Evolutionary conservation across 306 rosid genomes (phyloP).

Genomic region (Cucurbita maxima): DNA sequence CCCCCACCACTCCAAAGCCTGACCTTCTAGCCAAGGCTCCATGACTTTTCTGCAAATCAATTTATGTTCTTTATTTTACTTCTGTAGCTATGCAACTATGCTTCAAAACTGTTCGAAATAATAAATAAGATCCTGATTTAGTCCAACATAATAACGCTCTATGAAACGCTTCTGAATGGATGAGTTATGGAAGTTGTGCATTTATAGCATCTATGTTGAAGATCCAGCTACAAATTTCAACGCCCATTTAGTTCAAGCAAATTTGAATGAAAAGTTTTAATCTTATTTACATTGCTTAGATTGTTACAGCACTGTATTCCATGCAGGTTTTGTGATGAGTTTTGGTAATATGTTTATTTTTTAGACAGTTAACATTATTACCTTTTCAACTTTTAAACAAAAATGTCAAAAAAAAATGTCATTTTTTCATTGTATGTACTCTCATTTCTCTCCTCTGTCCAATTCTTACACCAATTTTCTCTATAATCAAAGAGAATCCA

Average conservation of each 20-base stretch:
- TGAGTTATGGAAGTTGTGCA: neutral
- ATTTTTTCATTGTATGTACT: too few relatives aligned
- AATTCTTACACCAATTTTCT: too few relatives aligned
- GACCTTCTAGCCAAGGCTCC: neutral
- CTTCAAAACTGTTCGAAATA: neutral
- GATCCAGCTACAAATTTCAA: neutral
- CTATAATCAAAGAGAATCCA: too few relatives aligned
- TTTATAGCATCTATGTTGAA: neutral
- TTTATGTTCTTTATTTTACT: neutral
- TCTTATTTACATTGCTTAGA: too few relatives aligned
- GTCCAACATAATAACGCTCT: neutral
- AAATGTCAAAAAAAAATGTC: too few relatives aligned
- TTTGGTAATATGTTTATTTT: too few relatives aligned
- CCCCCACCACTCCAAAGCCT: neutral
- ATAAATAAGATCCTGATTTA: neutral
- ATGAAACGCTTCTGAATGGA: neutral
- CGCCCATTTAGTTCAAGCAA: neutral
- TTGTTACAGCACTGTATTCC: too few relatives aligned
- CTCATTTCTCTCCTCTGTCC: too few relatives aligned
- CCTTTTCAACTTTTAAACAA: too few relatives aligned
- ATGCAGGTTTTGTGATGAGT: too few relatives aligned
- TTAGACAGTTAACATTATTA: too few relatives aligned
- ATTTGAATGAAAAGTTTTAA: too few relatives aligned
- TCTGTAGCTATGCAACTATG: constrained; percentile 1
- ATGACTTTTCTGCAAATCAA: neutral